Conservation (phyloP, 78 protist genomes). For the Paulinella micropora region DNA sequence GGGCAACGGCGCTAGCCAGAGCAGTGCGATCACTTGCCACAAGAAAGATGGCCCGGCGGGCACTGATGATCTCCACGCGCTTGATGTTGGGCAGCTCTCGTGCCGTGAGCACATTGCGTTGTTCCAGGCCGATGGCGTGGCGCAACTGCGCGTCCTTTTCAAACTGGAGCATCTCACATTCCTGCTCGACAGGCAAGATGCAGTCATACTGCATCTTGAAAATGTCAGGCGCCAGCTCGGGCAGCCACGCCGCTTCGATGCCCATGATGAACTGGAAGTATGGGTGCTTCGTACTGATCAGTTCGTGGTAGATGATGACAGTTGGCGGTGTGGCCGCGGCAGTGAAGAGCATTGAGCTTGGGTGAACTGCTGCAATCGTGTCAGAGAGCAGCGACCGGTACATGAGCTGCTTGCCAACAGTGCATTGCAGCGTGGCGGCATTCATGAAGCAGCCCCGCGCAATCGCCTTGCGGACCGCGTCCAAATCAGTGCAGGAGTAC, state of each 20-base stretch:
- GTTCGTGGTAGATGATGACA: slow-evolving; percentile 75
- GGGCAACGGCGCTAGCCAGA: no score
- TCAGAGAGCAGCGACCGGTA: slow-evolving; percentile 70
- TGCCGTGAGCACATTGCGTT: no score
- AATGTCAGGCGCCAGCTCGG: slow-evolving; percentile 78
- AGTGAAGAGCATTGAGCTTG: slow-evolving; percentile 69
- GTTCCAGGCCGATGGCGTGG: no score
- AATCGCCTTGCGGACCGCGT: slow-evolving; percentile 74
- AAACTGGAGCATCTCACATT: no score
- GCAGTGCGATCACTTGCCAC: no score
- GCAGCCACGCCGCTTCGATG: slow-evolving; percentile 87
- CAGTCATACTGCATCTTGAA: no score
- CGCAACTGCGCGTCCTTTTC: no score
- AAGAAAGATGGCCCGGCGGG: no score
- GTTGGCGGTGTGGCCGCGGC: slow-evolving; percentile 78
- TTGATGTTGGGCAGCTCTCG: no score
- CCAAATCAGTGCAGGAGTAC: no score
- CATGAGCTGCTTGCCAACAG: slow-evolving; percentile 86
- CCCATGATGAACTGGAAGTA: slow-evolving; percentile 79
- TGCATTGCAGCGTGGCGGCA: slow-evolving; percentile 86
- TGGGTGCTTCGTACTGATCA: slow-evolving; percentile 83
- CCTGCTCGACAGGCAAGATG: no score
- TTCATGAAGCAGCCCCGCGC: slow-evolving; percentile 76
- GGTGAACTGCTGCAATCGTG: slow-evolving; percentile 75
- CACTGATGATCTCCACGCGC: no score